phyloP scores from a whole-genome alignment of 2,329 filamentous ascomycete species.

The Ophiosphaerella herpotricha region DNA sequence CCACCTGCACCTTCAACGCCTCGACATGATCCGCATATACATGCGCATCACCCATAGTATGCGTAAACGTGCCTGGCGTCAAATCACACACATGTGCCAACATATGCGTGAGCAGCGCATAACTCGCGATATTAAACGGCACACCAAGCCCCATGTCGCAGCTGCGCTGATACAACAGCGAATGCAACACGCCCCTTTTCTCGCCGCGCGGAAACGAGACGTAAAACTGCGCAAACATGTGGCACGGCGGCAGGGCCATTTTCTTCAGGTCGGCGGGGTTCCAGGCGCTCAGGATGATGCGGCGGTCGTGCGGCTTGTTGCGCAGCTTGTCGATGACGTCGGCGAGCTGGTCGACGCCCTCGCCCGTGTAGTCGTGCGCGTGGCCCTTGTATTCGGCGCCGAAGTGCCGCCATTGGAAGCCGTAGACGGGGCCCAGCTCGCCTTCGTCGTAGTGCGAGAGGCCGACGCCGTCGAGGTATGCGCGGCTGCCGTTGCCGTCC shows the following conservation, averaged over 20 bases:
- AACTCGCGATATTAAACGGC: constrained; percentile 96
- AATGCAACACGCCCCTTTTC: constrained; percentile 72
- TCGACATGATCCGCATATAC: constrained; percentile 93
- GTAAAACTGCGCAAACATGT: constrained; percentile 98
- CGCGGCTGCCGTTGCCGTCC: constrained; percentile 94
- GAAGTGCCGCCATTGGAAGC: constrained; percentile 99
- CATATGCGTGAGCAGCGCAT: constrained; percentile 94
- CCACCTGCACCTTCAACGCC: constrained; percentile 78
- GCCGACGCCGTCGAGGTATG: constrained; percentile 84
- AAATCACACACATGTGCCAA: constrained; percentile 84
- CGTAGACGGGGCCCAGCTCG: constrained; percentile 93
- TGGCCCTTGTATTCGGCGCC: constrained; percentile 77
- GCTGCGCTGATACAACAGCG: constrained; percentile 87
- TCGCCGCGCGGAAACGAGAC: constrained; percentile 68
- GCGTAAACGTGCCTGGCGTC: constrained; percentile 83
- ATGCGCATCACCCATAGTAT: constrained; percentile 98
- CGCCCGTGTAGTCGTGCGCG: constrained; percentile 78
- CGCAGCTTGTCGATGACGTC: constrained; percentile 87
- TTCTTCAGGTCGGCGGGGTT: constrained; percentile 83
- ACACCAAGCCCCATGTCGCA: constrained; percentile 98
- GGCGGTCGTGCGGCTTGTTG: constrained; percentile 81
- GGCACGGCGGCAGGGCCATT: constrained; percentile 93
- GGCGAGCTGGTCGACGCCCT: constrained; percentile 91
- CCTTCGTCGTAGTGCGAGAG: constrained; percentile 80
- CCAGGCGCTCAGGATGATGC: constrained; percentile 92